Base-by-base conservation (phyloP, 2,329 filamentous ascomycete genomes). In the Xylariaceae sp. region DNA sequence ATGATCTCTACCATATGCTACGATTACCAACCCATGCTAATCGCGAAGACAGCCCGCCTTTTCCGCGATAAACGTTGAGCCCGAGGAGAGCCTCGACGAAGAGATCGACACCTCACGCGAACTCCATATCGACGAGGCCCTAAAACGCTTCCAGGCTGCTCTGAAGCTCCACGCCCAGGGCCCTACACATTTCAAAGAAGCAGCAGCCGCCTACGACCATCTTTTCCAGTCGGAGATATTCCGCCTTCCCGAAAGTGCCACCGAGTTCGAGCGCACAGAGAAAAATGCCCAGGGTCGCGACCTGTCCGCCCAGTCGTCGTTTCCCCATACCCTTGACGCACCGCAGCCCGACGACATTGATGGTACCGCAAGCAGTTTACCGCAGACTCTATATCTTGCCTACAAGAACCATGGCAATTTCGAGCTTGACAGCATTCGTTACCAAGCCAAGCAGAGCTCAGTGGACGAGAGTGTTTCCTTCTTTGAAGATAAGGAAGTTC, bases 391-490 rank as follows among this genome's bases (percentile, higher is more conserved):
- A 17, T 97, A 96, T 69, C 82, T 99, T 6, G 89, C 93, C 1
- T 91, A 95, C 78, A 99, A 97, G 74, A 99, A 97, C 68, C 87
- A 93, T 75, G 94, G 92, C 48, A 90, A 97, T 70, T 97, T 96
- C 70, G 79, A 88, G 59, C 79, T 99, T n/a, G 93, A 99, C 71
- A 78, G 76, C 59, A 83, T 88, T 66, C 86, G 80, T 67, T 76
- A 83, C 73, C 80, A 75, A 51, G 72, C 77, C 9, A 76, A 75
- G 35, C 62, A 66, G 2, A 61, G 68, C 8, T 62, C 66, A 4
- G 60, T 63, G 13, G 64, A 71, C 13, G 66, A 71, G 13, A 65
- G 65, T 6, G 61, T 66, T 3, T 66, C 71, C 6, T 71, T 75
- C 6, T 73, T 80, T 15, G 67, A 72, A 6, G 72, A 75, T n/a